phyloP scores from a whole-genome alignment of 83 land plant species.

The Thuja plicata region DNA sequence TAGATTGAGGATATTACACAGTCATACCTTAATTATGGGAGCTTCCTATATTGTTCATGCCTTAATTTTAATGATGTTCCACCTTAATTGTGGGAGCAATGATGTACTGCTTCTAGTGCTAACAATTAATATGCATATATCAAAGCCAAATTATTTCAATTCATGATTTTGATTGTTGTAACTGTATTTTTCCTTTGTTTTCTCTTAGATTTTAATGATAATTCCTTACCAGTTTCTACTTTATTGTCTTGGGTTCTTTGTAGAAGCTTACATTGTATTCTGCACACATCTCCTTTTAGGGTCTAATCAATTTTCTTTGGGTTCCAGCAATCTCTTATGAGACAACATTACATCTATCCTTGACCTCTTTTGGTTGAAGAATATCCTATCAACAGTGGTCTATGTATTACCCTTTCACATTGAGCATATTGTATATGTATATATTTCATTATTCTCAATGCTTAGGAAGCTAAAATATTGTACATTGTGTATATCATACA shows the following conservation, averaged over 20 bases:
- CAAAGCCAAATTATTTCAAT: too few relatives aligned
- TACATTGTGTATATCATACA: conserved; percentile 18
- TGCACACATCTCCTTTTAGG: background rate
- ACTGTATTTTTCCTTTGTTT: background rate
- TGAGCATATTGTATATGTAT: background rate
- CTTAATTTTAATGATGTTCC: too few relatives aligned
- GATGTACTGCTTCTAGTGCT: background rate
- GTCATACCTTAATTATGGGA: too few relatives aligned
- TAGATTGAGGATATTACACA: too few relatives aligned
- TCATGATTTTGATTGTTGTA: background rate
- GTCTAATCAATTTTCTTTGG: background rate
- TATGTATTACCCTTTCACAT: background rate
- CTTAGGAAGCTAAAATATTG: background rate
- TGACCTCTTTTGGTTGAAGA: background rate
- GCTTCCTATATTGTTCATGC: too few relatives aligned
- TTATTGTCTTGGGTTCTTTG: background rate
- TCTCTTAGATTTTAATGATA: background rate
- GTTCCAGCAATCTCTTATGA: background rate
- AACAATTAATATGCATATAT: too few relatives aligned
- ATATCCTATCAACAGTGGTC: background rate
- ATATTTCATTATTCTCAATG: background rate
- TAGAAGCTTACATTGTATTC: background rate
- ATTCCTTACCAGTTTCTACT: background rate
- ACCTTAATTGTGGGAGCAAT: too few relatives aligned
- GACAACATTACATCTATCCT: background rate